These are phyloP conservation scores for Cynara cardunculus DNA, from an alignment of 129 eudicot species.

Conservation along the genomic window DNA sequence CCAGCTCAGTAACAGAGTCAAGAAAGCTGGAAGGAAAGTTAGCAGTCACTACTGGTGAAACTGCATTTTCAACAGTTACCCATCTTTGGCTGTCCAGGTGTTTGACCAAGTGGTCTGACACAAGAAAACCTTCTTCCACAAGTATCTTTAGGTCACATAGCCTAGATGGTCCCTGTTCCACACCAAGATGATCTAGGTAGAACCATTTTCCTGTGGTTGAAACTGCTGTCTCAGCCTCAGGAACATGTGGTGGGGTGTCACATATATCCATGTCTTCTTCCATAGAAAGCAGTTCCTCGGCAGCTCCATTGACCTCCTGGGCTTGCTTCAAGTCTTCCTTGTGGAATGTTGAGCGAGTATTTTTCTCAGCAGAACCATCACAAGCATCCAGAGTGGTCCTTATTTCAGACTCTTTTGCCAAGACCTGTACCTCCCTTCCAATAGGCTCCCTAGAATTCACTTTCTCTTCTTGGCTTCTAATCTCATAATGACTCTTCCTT, in stretches of 20 bases:
- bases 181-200: constrained; percentile 77
- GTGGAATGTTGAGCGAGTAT: not conserved
- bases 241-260: constrained; percentile 93
- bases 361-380: constrained; percentile 34
- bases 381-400: constrained; percentile 31
- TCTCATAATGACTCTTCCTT: constrained; percentile 36
- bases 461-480: constrained; percentile 58
- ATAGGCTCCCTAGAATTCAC: constrained; percentile 27
- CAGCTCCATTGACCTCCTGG: constrained; percentile 52
- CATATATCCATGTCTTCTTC: constrained; percentile 99
- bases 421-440: constrained; percentile 32
- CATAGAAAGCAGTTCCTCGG: constrained; percentile 79
- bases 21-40: constrained; percentile 54
- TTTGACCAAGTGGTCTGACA: constrained; percentile 84
- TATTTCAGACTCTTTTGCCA: constrained; percentile 45
- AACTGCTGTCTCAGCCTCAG: constrained; percentile 39
- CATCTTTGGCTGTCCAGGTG: constrained; percentile 85
- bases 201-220: constrained; percentile 71
- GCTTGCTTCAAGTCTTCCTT: constrained; percentile 39
- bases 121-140: constrained; percentile 70
- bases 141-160: constrained; percentile 69
- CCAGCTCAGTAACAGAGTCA: constrained; percentile 69
- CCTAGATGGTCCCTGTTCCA: constrained; percentile 75
- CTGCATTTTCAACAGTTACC: constrained; percentile 97
- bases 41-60: constrained; percentile 65